A percentile compares a stretch with the other conserved stretches of the same genome.
These are phyloP conservation scores for Leishmania martiniquensis DNA, from an alignment of 208 protist genomes.

Conservation along the genomic window DNA sequence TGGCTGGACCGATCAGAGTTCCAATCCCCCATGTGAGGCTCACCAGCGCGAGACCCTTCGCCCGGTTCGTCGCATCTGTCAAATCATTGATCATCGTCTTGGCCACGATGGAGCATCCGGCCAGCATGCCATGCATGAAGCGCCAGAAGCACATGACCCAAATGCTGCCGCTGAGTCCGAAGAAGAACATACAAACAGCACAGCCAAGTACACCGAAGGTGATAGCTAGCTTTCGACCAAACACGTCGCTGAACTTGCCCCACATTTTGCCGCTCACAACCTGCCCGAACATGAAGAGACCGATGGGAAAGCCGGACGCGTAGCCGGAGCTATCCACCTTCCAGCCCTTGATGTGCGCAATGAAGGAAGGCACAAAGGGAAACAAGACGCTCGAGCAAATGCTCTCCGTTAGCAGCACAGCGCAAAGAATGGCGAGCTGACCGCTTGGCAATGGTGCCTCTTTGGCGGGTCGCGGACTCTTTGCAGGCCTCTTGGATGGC, in stretches of 20 bases:
- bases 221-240: slow-evolving; percentile 67
- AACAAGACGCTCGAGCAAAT: slow-evolving; percentile 78
- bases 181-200: slow-evolving; percentile 62
- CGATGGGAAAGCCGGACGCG: slow-evolving; percentile 63
- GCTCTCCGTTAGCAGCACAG: slow-evolving; percentile 78
- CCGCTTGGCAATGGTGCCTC: slow-evolving; percentile 66
- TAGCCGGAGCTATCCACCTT: slow-evolving; percentile 52
- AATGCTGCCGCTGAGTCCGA: slow-evolving; percentile 70
- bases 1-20: slow-evolving; percentile 63
- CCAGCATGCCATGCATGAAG: slow-evolving; percentile 74
- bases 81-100: slow-evolving; percentile 87
- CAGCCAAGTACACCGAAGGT: slow-evolving; percentile 53
- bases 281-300: slow-evolving; percentile 85
- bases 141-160: slow-evolving; percentile 63
- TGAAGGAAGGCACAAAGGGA: slow-evolving; percentile 74
- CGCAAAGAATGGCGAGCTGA: slow-evolving; percentile 58
- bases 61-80: slow-evolving; percentile 74
- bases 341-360: slow-evolving; percentile 53
- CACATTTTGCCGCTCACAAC: slow-evolving; percentile 74
- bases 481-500: background rate
- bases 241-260: slow-evolving; percentile 68
- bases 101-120: slow-evolving; percentile 69
- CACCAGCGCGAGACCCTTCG: slow-evolving; percentile 96
- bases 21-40: slow-evolving; percentile 92
- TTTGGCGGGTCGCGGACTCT: slow-evolving; percentile 11